These are phyloP conservation scores for Solanum acaule DNA, from an alignment of 257 asterid species.

Conservation along the genomic window DNA sequence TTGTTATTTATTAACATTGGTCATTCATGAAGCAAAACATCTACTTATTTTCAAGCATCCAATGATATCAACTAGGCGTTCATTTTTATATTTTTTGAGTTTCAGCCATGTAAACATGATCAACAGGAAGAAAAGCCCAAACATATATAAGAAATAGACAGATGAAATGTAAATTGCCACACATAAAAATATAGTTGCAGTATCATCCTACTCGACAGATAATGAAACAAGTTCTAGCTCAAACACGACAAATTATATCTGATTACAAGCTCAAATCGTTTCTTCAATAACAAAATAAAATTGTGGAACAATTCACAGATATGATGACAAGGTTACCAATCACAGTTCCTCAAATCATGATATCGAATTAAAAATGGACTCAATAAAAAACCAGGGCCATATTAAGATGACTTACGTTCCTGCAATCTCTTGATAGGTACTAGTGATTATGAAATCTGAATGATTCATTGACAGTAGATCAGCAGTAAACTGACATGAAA, in stretches of 20 bases:
- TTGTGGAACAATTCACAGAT: neutral
- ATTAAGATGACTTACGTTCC: constrained; percentile 66
- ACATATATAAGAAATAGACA: neutral
- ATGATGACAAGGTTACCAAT: neutral
- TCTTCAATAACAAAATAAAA: neutral
- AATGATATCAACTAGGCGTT: neutral
- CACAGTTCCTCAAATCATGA: neutral
- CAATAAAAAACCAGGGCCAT: neutral
- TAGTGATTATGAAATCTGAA: constrained; percentile 92
- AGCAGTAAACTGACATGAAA: constrained; percentile 95
- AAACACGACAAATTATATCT: neutral
- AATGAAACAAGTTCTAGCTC: neutral
- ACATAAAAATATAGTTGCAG: neutral
- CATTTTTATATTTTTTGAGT: neutral
- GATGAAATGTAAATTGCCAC: neutral
- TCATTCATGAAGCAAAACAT: neutral
- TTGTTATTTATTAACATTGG: neutral
- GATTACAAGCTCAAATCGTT: neutral
- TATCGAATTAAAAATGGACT: neutral
- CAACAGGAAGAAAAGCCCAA: neutral
- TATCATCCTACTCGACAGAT: neutral
- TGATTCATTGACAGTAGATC: constrained; percentile 91
- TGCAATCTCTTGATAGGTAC: constrained; percentile 98
- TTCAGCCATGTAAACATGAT: neutral
- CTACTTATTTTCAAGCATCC: neutral